phyloP scores from a whole-genome alignment of 331 rosid species.

The Acacia concinna region DNA sequence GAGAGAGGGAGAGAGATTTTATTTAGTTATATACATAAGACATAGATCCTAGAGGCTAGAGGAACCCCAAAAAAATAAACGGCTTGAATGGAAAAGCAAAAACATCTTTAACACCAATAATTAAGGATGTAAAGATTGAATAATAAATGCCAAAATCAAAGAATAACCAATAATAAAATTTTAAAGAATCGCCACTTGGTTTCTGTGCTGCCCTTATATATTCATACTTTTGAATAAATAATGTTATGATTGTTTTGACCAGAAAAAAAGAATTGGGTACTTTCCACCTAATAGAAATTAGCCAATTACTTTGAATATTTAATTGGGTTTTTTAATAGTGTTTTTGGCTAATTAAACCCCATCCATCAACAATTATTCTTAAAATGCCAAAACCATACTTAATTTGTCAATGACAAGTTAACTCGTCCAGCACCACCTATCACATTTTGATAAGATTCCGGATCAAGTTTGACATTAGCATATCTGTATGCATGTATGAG shows the following conservation, averaged over 20 bases:
- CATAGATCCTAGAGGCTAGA: too few species aligned
- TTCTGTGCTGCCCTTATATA: background rate
- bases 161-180: background rate
- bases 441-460: too few species aligned
- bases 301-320: too few species aligned
- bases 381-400: background rate
- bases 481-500: too few species aligned
- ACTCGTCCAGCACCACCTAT: too few species aligned
- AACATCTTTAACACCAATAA: background rate
- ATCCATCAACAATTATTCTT: background rate
- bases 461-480: too few species aligned
- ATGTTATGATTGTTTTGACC: background rate
- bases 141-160: background rate
- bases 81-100: background rate
- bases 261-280: background rate
- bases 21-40: background rate
- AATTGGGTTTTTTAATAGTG: background rate
- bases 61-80: too few species aligned
- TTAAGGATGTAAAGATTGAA: background rate
- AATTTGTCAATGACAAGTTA: too few species aligned
- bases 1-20: too few species aligned
- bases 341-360: too few species aligned
- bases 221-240: background rate
- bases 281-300: too few species aligned
- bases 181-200: background rate